Base-by-base conservation (phyloP, 371 early-diverging fungal species). In the Mortierella sp. region DNA sequence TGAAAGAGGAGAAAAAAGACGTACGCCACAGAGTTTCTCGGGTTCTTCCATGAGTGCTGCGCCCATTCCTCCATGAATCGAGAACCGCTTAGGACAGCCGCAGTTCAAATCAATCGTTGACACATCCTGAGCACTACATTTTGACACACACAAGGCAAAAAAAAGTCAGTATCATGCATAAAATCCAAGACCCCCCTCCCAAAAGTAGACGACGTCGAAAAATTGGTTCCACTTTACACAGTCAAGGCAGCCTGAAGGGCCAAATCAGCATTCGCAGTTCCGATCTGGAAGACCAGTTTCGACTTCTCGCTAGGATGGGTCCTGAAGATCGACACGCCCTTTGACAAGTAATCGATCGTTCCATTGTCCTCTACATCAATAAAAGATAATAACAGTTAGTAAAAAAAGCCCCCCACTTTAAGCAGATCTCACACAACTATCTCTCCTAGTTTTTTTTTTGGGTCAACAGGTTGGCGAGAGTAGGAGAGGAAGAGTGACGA, bases 71-170 rank as follows among this genome's bases (percentile, higher is more conserved):
- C 95, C 97, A 63, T 94, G 93, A n/a, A 98, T 84, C 3, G 98
- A 98, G 80, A 99, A 99, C 78, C 92, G 91, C 80, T 98, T 98
- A 0, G 99, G 99, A 78, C 99, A 99, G 7, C 99, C 99, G 88
- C 99, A 99, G 89, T 99, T 99, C 71, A 99, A 81, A 89, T 98
- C 98, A 58, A 98, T 93, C 0, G 94, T 98, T 29, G 95, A 89
- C 1, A 96, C 97, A 89, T 98, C 99, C 70, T 94, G 88, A 46
- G 93, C 94, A 12, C 96, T 96, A 81, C 48, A 18, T 46, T 12
- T 46, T 46, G 51, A 71, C 71, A 46, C 10, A 35, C 5, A 51
- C 14, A 60, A 60, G 29, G 11, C 0, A 16, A 56, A 70, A 74
- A 41, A 7, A 46, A 6, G 7, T 27, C 35, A 14, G 63, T 29